Base-by-base conservation (phyloP, 805 yeast species). In the Cyberlindnera xylosilytica region DNA sequence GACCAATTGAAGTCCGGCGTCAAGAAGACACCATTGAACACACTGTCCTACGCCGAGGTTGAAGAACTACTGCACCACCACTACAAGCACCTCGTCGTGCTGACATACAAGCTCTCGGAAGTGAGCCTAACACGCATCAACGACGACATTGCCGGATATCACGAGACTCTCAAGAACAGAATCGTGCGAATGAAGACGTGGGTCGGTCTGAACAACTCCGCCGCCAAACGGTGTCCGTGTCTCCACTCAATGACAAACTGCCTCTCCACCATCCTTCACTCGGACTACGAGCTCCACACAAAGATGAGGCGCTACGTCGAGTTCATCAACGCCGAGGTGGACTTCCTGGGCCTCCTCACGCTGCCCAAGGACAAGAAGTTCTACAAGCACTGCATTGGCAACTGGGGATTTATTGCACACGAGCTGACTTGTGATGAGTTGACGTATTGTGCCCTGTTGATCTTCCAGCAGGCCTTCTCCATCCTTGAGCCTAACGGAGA, bases 371-470 rank as follows among this genome's bases (percentile, higher is more conserved):
- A 57, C 0, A 39, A 46, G 4, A 51, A 57, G 15, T 64, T 54
- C 51, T 55, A 52, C 38, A 33, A 47, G 16, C 67, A 69, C 46
- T 60, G 75, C 36, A 70, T 78, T 15, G 76, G 79, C 28, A 70
- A 69, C 49, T 83, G 90, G 89, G 73, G 76, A 40, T 85, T 85
- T 57, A 81, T 82, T 17, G 85, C 90, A 2, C 87, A 81, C 57
- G 75, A 74, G 51, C 65, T 81, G 39, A 54, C 74, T 8, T 72
- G 73, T 54, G 87, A 84, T 60, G 93, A 85, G 59, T 72, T 84
- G 47, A 65, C 80, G 6, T 75, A 73, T 54, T 76, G 83, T 53
- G 83, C 79, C 4, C 76, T 59, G 50, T 41, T 75, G 31, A 81
- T 87, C 54, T 61, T 87, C 44, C 61, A 64, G 45, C 66, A 68